Evolutionary conservation across 306 rosid species (phyloP), one percentile per base, ranked within the genome.

Genomic region (Dalbergia cochinchinensis): DNA sequence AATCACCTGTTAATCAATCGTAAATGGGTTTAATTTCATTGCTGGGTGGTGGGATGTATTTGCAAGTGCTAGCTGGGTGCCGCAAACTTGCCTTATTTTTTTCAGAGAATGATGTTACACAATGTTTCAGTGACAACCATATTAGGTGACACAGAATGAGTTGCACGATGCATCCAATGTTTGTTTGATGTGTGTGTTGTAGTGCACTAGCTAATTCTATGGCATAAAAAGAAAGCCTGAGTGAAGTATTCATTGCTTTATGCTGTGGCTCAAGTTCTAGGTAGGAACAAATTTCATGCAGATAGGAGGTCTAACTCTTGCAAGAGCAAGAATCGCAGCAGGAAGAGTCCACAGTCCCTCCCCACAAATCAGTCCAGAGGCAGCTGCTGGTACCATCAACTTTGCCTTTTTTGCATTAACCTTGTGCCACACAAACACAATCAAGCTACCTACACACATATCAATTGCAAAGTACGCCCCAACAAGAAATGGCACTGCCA

Each of bases 281-380:
- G 94, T 89, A 12, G 77, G 55, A 65, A 90, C 82, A 78, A 95
- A 93, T 80, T 92, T 91, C 99, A 95, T 95, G 90, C 99, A 95
- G 26, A 95, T 90, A 0, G 99, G 99, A 53, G 98, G 94, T 13
- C 90, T 82, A 34, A 95, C 53, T 86, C 86, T 93, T 60, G 96
- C 92, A 55, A 93, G 90, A 76, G 99, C 99, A 73, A 95, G 97
- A 83, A 95, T 74, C 0, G 99, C 86, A 34, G 99, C 94, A 0
- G 99, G 99, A 55, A 95, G 92, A 69, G 91, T 92, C 96, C 99
- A 95, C 34, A 95, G 61, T 74, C 99, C 99, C 86, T 95, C 98
- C 18, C 99, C 99, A 42, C 99, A 95, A 54, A 92, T 95, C 15
- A 95, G 85, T 35, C 99, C 98, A 31, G 98, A 95, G 35, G 99